Conservation (phyloP, 306 rosid genomes). For the Begonia masoniana region DNA sequence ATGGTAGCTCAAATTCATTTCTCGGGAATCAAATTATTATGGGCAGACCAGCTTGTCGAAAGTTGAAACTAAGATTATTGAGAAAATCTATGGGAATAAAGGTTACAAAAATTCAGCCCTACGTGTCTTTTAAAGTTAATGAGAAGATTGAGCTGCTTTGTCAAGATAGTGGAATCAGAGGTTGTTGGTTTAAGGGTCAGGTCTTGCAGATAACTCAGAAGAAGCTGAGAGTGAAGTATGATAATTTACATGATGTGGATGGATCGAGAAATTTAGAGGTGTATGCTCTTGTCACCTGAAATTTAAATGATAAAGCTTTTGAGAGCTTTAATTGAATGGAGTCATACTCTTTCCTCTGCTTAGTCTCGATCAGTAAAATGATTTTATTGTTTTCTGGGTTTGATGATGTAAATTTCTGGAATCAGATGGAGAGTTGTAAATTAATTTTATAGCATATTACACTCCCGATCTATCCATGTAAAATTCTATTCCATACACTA, state of each 20-base stretch:
- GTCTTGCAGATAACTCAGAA: constrained; percentile 34
- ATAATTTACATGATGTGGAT: constrained; percentile 43
- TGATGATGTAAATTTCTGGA: no score
- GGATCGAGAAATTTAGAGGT: constrained; percentile 49
- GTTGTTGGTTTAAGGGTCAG: constrained; percentile 84
- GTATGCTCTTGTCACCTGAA: constrained; percentile 3
- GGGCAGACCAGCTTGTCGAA: constrained; percentile 31
- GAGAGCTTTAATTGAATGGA: no score
- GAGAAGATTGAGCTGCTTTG: constrained; percentile 57
- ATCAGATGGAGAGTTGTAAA: no score
- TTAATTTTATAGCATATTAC: no score
- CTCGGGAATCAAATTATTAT: constrained; percentile 16
- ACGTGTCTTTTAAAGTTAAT: constrained; percentile 29
- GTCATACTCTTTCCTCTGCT: no score
- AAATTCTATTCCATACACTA: no score
- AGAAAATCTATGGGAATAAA: constrained; percentile 31
- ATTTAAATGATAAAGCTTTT: background rate
- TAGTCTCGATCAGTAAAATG: no score
- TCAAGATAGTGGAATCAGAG: constrained; percentile 81
- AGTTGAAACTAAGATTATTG: constrained; percentile 43
- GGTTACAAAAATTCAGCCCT: constrained; percentile 23
- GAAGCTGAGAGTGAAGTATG: constrained; percentile 53
- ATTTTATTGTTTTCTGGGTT: no score
- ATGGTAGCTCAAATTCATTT: constrained; percentile 19
- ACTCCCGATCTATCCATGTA: background rate